Evolutionary conservation across 345 rosid species (phyloP), one percentile per base, ranked within the genome.

Genomic region (Lepidium africanum): DNA sequence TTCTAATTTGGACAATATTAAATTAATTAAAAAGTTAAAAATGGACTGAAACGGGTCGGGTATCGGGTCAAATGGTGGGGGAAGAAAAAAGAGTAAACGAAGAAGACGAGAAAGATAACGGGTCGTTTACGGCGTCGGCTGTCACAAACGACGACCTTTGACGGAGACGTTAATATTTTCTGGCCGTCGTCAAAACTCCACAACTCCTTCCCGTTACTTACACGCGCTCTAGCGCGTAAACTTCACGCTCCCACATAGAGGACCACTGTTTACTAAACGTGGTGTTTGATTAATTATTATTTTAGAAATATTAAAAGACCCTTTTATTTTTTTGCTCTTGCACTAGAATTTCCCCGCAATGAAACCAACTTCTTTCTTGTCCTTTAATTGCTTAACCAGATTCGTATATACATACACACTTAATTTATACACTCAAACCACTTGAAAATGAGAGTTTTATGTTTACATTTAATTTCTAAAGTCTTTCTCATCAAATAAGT

Each of bases 41-140:
- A 1, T 38, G 10, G 53, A 60, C 7, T 9, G 10, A 60, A 53
- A 42, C 70, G 35, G 41, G 50, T 55, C 42, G 42, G 65, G 62
- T 63, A 4, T n/a, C 33, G 63, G 70, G 49, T 54, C 16, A 59
- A 71, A 59, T 9, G 39, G 46, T 51, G 40, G 43, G 50, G 60
- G 45, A 50, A 60, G 6, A 49, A 69, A 69, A 37, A 27, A 48
- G 49, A 49, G 65, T 64, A 49, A 72, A 58, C 52, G 64, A 17
- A 43, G 19, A n/a, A n/a, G n/a, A n/a, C n/a, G n/a, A n/a, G n/a
- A 14, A 52, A 70, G n/a, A 59, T 37, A 39, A 10, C 73, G 64
- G 61, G 79, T 74, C 71, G 16, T 53, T 36, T 41, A 78, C 76
- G 82, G 60, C 69, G 80, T 61, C 74, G 70, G 76, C 70, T 47